A percentile compares a stretch with the other conserved stretches of the same genome.
Evolutionary conservation across 768 basidiomycete genomes (phyloP).

Genomic region (Rhizopogon vinicolor): DNA sequence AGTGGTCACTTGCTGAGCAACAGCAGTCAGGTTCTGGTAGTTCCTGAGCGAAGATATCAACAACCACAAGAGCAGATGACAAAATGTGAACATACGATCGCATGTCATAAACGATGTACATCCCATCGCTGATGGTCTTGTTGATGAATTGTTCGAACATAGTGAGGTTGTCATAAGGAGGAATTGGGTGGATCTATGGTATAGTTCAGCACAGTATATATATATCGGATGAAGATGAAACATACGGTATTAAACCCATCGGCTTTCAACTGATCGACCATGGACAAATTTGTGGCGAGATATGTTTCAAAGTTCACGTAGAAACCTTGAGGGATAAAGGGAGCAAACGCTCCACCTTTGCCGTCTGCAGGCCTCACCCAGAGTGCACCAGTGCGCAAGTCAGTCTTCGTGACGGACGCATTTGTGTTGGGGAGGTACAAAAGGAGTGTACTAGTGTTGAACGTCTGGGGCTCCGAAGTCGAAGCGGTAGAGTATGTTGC

Average conservation of each 20-base stretch:
- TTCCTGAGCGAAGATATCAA: slow-evolving; percentile 22
- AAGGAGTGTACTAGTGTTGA: slow-evolving; percentile 26
- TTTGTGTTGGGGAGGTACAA: slow-evolving; percentile 37
- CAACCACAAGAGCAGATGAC: neutral
- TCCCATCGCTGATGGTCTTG: slow-evolving; percentile 12
- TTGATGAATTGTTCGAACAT: slow-evolving; percentile 18
- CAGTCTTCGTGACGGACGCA: slow-evolving; percentile 43
- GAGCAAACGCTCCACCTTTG: slow-evolving; percentile 21
- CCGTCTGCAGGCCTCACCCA: slow-evolving; percentile 30
- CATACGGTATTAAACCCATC: slow-evolving; percentile 41
- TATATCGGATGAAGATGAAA: neutral
- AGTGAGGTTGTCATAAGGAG: slow-evolving; percentile 56
- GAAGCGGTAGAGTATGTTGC: slow-evolving; percentile 21
- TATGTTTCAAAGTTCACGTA: slow-evolving; percentile 59
- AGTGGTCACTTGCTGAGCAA: slow-evolving; percentile 58
- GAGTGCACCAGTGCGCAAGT: slow-evolving; percentile 40
- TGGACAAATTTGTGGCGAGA: slow-evolving; percentile 45
- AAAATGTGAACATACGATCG: slow-evolving; percentile 37
- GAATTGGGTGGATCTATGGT: slow-evolving; percentile 63
- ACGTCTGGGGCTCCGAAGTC: slow-evolving; percentile 18
- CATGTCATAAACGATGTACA: slow-evolving; percentile 82
- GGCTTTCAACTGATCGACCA: slow-evolving; percentile 52
- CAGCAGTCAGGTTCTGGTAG: slow-evolving; percentile 58
- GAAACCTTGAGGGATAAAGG: slow-evolving; percentile 68
- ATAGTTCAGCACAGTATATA: slow-evolving; percentile 16